These are phyloP conservation scores for Leptographium radiaticola DNA, from an alignment of 2,329 filamentous ascomycete species.

Conservation along the genomic window DNA sequence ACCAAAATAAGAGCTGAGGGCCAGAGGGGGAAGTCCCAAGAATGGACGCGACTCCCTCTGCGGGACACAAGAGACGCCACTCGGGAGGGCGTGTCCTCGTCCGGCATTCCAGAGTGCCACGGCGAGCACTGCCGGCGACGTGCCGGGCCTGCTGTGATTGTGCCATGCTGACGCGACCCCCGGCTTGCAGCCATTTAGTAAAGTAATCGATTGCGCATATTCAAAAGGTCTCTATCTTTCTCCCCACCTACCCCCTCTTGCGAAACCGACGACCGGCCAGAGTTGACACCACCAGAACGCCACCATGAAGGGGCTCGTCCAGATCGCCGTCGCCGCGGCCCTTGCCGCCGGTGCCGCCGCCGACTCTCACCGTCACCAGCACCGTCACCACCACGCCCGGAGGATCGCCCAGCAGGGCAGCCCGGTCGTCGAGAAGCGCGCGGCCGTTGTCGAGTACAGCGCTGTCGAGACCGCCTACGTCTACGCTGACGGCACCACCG, in stretches of 20 bases:
- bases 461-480: constrained; percentile 44
- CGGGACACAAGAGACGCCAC: no score
- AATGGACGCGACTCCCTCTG: not conserved
- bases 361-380: constrained; percentile 43
- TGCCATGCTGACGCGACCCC: not conserved
- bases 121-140: not conserved
- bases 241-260: not conserved
- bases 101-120: not conserved
- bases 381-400: constrained; percentile 32
- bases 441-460: constrained; percentile 25
- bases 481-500: constrained; percentile 47
- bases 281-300: no score
- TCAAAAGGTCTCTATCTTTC: not conserved
- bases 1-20: not conserved
- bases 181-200: not conserved
- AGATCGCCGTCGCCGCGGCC: constrained; percentile 38
- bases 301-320: constrained; percentile 37
- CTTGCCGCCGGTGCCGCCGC: constrained; percentile 35
- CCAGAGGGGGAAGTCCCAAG: not conserved
- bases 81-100: no score
- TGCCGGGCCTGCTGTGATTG: not conserved
- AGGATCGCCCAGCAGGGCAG: not conserved
- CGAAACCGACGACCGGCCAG: no score
- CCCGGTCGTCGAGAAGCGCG: constrained; percentile 29
- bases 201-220: not conserved